These are phyloP conservation scores for Sequoiadendron giganteum DNA, from an alignment of 75 land plant species.

Conservation along the genomic window DNA sequence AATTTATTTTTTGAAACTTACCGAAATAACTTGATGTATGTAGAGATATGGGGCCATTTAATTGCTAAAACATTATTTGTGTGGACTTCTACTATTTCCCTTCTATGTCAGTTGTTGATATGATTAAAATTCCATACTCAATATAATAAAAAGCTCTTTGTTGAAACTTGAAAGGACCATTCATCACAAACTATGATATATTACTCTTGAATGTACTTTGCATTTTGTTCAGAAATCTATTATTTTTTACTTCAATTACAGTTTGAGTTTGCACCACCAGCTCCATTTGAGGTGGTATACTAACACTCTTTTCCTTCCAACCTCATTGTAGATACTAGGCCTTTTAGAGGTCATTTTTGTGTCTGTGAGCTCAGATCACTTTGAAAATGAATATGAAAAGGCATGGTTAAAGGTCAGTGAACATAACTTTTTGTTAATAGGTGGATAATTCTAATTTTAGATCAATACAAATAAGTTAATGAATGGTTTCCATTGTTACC, in stretches of 20 bases:
- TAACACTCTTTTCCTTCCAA: slow-evolving; percentile 3
- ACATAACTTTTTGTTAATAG: not conserved
- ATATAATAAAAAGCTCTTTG: not conserved
- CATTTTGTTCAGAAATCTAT: not conserved
- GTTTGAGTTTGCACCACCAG: not conserved
- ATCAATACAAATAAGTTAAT: not conserved
- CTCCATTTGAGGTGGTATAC: not conserved
- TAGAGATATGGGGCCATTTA: not conserved
- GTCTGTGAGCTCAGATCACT: slow-evolving; percentile 15
- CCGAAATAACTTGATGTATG: not conserved
- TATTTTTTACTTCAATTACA: not conserved
- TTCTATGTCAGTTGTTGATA: not conserved
- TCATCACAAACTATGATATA: not conserved
- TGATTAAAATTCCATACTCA: not conserved
- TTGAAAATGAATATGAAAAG: slow-evolving; percentile 26
- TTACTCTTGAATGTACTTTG: not conserved
- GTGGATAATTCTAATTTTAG: not conserved
- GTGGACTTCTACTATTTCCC: not conserved
- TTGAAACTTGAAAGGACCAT: not conserved
- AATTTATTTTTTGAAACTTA: not conserved
- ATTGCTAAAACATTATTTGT: not conserved
- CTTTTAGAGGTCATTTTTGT: slow-evolving; percentile 23
- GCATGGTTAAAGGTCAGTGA: slow-evolving; percentile 33
- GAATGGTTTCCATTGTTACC: not conserved
- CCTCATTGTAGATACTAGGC: slow-evolving; percentile 20